Percentiles rank a stretch among this genome's conserved stretches.
Conservation (phyloP, 352 stramenopile genomes). For the Phytophthora pisi region DNA sequence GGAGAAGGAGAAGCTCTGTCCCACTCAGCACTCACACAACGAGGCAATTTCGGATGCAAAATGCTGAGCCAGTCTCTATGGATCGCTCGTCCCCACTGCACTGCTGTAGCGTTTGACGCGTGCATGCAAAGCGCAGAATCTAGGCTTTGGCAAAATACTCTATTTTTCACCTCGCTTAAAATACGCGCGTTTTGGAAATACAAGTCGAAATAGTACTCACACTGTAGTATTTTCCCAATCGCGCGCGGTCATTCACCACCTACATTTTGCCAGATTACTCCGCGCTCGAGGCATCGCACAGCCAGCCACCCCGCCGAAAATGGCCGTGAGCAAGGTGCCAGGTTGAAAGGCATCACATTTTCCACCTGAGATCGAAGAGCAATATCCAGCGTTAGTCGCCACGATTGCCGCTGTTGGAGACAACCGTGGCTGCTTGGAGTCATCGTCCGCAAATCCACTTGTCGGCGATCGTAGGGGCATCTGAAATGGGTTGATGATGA, state of each 20-base stretch:
- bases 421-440: slow-evolving; percentile 2
- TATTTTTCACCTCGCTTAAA: not conserved
- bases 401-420: not conserved
- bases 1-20: not conserved
- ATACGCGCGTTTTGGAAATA: slow-evolving; percentile 9
- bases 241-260: not conserved
- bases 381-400: slow-evolving; percentile 15
- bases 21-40: slow-evolving; percentile 6
- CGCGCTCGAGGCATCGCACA: slow-evolving; percentile 4
- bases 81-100: not conserved
- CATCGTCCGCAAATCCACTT: slow-evolving; percentile 26
- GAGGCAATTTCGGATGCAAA: slow-evolving; percentile 9
- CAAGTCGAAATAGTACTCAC: not conserved
- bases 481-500: slow-evolving; percentile 16
- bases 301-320: not conserved
- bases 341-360: not conserved
- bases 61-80: slow-evolving; percentile 1
- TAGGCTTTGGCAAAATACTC: too few species aligned
- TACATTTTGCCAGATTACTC: not conserved
- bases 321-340: not conserved
- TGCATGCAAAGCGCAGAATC: too few species aligned
- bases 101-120: not conserved
- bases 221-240: not conserved
- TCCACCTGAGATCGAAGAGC: not conserved
- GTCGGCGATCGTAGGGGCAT: slow-evolving; percentile 23